A percentile compares a stretch with the other conserved stretches of the same genome.
These are phyloP conservation scores for Petunia axillaris DNA, from an alignment of 257 asterid species.

Conservation along the genomic window DNA sequence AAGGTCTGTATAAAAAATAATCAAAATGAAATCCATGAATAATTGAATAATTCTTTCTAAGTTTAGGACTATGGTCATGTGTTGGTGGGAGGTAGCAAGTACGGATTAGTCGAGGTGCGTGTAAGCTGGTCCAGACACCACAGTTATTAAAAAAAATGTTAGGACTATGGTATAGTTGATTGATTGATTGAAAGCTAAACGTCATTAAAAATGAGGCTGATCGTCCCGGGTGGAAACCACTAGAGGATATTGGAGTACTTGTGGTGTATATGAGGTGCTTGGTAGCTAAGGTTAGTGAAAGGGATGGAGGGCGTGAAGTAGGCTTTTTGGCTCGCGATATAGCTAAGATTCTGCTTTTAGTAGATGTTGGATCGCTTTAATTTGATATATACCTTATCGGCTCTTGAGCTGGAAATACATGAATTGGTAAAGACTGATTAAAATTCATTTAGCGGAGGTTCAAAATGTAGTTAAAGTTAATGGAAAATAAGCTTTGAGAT, in stretches of 20 bases:
- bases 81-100: too few species aligned
- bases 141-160: too few species aligned
- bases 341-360: too few species aligned
- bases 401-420: background rate
- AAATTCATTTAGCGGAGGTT: background rate
- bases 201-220: background rate
- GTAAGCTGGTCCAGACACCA: too few species aligned
- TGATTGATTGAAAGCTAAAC: background rate
- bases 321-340: too few species aligned
- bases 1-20: background rate
- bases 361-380: background rate
- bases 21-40: background rate
- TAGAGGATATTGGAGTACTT: background rate
- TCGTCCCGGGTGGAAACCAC: background rate
- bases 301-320: too few species aligned
- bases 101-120: too few species aligned
- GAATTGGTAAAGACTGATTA: background rate
- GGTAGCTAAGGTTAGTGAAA: too few species aligned
- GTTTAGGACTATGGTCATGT: background rate
- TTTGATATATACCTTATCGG: background rate
- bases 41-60: background rate
- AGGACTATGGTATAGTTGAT: background rate
- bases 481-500: background rate
- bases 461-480: background rate
- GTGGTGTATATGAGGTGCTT: too few species aligned